These are phyloP conservation scores for Amanita subjunquillea DNA, from an alignment of 768 basidiomycete species.

Conservation along the genomic window DNA sequence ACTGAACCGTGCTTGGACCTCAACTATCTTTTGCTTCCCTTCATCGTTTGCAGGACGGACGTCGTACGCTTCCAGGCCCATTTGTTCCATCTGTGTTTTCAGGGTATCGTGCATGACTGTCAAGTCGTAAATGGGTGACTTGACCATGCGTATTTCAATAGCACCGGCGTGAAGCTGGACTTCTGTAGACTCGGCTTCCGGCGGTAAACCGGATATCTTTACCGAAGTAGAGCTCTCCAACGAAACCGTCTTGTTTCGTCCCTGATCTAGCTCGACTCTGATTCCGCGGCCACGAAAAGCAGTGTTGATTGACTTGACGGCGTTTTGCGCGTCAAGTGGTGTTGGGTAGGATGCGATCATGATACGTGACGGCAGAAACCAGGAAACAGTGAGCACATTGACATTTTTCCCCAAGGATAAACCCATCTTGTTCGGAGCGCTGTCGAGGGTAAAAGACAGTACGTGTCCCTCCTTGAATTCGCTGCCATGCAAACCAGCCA, in stretches of 20 bases:
- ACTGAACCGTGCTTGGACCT: constrained; percentile 33
- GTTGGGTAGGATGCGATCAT: constrained; percentile 34
- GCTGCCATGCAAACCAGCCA: too few species aligned
- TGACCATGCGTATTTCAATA: not conserved
- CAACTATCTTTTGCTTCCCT: not conserved
- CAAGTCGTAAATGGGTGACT: not conserved
- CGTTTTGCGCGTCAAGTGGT: constrained; percentile 20
- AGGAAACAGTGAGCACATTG: constrained; percentile 38
- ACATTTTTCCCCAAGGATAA: constrained; percentile 14
- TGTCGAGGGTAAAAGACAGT: constrained; percentile 15
- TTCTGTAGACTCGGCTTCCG: not conserved
- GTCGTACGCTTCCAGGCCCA: not conserved
- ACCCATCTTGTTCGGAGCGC: constrained; percentile 33
- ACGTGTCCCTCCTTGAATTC: not conserved
- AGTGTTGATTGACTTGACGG: constrained; percentile 25
- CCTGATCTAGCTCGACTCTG: constrained; percentile 33
- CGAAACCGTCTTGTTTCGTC: constrained; percentile 9
- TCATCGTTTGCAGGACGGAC: not conserved
- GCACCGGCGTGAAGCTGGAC: not conserved
- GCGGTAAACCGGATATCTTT: not conserved
- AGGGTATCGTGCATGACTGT: not conserved
- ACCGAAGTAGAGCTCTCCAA: not conserved
- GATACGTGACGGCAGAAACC: constrained; percentile 36
- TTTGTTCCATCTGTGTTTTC: not conserved
- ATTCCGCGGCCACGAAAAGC: constrained; percentile 30